Percentiles rank a stretch among this genome's conserved stretches.
These are phyloP conservation scores for Pseudomassariella vexata DNA, from an alignment of 2,329 filamentous ascomycete species.

Conservation along the genomic window DNA sequence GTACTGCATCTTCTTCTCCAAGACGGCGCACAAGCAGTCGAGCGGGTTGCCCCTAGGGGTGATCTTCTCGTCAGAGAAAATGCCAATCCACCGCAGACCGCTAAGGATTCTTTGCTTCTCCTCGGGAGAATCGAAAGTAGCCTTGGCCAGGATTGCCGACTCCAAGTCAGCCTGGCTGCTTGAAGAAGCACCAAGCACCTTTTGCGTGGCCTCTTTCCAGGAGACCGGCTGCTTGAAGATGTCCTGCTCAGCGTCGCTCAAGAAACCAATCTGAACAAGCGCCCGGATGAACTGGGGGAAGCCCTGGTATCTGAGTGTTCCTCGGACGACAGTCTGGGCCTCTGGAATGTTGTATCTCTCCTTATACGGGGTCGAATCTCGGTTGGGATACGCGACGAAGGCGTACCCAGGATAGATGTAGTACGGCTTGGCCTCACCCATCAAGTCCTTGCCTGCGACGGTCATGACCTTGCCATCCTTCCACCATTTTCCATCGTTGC, in stretches of 20 bases:
- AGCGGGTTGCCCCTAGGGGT: constrained; percentile 72
- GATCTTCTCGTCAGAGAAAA: constrained; percentile 64
- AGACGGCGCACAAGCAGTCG: constrained; percentile 79
- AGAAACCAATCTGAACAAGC: constrained; percentile 86
- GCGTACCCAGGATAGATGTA: constrained; percentile 82
- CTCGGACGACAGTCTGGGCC: constrained; percentile 77
- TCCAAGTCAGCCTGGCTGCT: constrained; percentile 63
- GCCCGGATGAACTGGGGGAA: constrained; percentile 86
- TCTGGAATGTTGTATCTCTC: constrained; percentile 88
- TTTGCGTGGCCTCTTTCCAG: constrained; percentile 80
- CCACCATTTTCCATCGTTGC: constrained; percentile 77
- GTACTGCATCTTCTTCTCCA: constrained; percentile 90
- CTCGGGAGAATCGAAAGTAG: constrained; percentile 62
- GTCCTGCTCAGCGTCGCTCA: constrained; percentile 61
- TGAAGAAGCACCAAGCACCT: constrained; percentile 66
- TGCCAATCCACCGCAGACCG: constrained; percentile 66
- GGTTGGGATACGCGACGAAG: constrained; percentile 89
- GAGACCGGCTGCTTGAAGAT: constrained; percentile 61
- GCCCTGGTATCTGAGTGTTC: constrained; percentile 78
- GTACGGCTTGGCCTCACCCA: constrained; percentile 84
- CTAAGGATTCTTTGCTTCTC: constrained; percentile 65
- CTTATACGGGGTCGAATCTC: constrained; percentile 82
- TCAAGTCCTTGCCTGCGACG: constrained; percentile 62
- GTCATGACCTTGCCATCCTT: constrained; percentile 70
- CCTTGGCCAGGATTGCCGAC: constrained; percentile 69